phyloP scores from a whole-genome alignment of 139 green algal species.

The Chlamydomonas urium region DNA sequence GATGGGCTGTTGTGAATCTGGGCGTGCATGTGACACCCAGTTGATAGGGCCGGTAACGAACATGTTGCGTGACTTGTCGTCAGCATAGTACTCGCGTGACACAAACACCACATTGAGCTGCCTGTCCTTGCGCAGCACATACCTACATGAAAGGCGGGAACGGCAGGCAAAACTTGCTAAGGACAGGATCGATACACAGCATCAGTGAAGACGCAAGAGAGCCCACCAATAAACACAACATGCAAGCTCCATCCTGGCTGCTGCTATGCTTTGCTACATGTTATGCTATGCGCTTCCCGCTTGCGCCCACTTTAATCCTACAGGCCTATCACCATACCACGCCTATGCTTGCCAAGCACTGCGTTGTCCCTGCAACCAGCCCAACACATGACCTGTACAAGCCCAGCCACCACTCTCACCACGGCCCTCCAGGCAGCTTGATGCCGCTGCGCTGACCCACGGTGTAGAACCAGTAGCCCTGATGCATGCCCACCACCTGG shows the following conservation, averaged over 20 bases:
- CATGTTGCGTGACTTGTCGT: conserved; percentile 26
- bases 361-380: neutral
- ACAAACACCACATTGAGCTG: conserved; percentile 82
- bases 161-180: too few relatives aligned
- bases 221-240: too few relatives aligned
- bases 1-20: neutral
- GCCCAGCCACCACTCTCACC: too few relatives aligned
- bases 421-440: conserved; percentile 86
- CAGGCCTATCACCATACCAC: neutral
- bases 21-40: conserved; percentile 14
- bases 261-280: too few relatives aligned
- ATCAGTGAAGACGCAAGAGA: too few relatives aligned
- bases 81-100: conserved; percentile 56
- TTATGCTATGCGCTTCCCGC: too few relatives aligned
- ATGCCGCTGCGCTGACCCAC: conserved; percentile 91
- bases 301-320: too few relatives aligned
- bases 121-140: conserved; percentile 86
- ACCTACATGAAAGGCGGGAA: too few relatives aligned
- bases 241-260: too few relatives aligned
- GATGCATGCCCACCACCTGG: conserved; percentile 50
- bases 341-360: neutral
- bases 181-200: too few relatives aligned
- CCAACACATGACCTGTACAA: neutral
- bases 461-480: conserved; percentile 96
- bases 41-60: conserved; percentile 59